Evolutionary conservation across 179 eudicot genomes (phyloP).

Genomic region (Amaranthus tricolor): DNA sequence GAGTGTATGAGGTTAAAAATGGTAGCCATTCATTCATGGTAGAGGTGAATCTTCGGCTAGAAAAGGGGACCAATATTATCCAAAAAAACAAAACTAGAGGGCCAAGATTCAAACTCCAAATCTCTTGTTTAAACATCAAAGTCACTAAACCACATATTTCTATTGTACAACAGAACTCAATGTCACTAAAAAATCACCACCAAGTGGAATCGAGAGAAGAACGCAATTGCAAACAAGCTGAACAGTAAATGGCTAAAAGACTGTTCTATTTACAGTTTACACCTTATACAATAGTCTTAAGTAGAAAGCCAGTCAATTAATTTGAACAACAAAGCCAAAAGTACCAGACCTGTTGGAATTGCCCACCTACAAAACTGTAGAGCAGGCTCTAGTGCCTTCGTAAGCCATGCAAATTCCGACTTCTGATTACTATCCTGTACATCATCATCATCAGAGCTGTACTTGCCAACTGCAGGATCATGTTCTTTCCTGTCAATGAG

Average conservation of each 20-base stretch:
- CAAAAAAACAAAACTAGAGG: too few species aligned
- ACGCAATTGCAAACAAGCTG: neutral
- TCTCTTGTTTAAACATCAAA: too few species aligned
- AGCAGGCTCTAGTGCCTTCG: constrained; percentile 90
- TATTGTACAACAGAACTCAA: too few species aligned
- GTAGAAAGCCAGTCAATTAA: neutral
- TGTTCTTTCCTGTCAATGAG: constrained; percentile 25
- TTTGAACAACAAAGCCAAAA: constrained; percentile 2
- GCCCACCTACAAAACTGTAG: constrained; percentile 70
- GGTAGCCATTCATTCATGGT: too few species aligned
- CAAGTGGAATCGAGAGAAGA: neutral
- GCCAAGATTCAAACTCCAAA: too few species aligned
- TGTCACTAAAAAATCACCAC: too few species aligned
- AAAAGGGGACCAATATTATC: too few species aligned
- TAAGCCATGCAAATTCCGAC: constrained; percentile 72
- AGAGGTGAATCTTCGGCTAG: too few species aligned
- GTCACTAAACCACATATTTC: too few species aligned
- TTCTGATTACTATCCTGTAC: constrained; percentile 50
- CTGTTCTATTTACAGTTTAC: neutral
- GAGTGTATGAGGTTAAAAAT: too few species aligned
- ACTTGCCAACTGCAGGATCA: constrained; percentile 33
- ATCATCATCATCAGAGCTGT: constrained; percentile 58
- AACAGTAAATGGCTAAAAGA: neutral
- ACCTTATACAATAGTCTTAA: neutral
- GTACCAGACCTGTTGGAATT: constrained; percentile 64